phyloP scores from a whole-genome alignment of 1,284 basidiomycete species.

The Ceratobasidium sp. region DNA sequence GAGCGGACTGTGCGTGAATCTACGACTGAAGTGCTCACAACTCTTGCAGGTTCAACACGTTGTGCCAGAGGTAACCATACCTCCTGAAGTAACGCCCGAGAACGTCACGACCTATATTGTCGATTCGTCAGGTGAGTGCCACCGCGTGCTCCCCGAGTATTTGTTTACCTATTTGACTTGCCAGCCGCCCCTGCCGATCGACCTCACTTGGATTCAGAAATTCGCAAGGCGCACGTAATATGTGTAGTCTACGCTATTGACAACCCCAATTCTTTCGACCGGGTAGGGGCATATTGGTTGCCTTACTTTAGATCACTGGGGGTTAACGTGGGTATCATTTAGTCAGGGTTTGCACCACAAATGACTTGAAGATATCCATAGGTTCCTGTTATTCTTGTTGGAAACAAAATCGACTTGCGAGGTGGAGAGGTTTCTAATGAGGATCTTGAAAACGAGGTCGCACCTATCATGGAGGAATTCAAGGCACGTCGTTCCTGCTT shows the following conservation, averaged over 20 bases:
- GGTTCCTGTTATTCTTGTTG: conserved; percentile 97
- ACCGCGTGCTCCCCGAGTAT: not conserved
- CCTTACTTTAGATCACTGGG: conserved; percentile 96
- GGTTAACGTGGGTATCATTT: conserved; percentile 74
- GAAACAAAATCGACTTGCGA: conserved; percentile 97
- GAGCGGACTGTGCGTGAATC: conserved; percentile 50
- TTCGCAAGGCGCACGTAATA: conserved; percentile 96
- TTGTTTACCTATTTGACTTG: conserved; percentile 47
- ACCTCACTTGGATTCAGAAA: conserved; percentile 90
- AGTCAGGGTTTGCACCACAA: conserved; percentile 42
- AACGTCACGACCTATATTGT: conserved; percentile 96
- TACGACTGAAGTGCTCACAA: not conserved
- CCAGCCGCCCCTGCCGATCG: conserved; percentile 82
- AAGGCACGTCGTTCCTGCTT: conserved; percentile 67
- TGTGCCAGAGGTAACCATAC: conserved; percentile 95
- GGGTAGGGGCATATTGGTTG: conserved; percentile 98
- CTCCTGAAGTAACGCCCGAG: conserved; percentile 93
- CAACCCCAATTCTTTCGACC: conserved; percentile 94
- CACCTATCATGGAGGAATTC: conserved; percentile 97
- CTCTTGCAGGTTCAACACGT: conserved; percentile 81
- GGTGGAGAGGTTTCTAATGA: conserved; percentile 94
- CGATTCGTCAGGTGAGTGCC: conserved; percentile 85
- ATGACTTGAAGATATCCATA: conserved; percentile 53
- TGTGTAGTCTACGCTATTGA: conserved; percentile 97
- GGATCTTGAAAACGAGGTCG: conserved; percentile 91